Percentiles rank a stretch among this genome's conserved stretches.
Conservation (phyloP, 2,329 filamentous ascomycete genomes). For the Fusarium napiforme region DNA sequence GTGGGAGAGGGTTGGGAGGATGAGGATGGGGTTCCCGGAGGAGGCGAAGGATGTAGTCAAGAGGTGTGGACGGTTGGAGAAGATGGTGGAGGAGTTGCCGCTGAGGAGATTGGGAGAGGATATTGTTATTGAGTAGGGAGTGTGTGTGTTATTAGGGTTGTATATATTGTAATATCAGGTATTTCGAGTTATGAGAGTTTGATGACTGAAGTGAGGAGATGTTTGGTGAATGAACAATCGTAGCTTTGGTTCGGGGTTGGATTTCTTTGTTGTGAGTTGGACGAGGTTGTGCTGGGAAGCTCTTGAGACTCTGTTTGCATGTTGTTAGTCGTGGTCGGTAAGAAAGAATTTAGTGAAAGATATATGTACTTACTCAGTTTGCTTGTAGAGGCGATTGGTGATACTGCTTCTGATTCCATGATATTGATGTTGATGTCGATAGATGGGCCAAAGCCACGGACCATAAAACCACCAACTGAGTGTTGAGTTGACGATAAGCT, state of each 20-base stretch:
- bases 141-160: neutral
- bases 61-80: constrained; percentile 47
- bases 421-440: too few relatives aligned
- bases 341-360: too few relatives aligned
- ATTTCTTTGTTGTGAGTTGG: neutral
- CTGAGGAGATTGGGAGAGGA: constrained; percentile 48
- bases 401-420: too few relatives aligned
- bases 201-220: too few relatives aligned
- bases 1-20: constrained; percentile 51
- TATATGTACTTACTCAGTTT: too few relatives aligned
- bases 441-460: too few relatives aligned
- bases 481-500: too few relatives aligned
- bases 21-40: constrained; percentile 50
- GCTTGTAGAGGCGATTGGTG: too few relatives aligned
- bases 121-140: constrained; percentile 47
- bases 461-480: too few relatives aligned
- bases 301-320: too few relatives aligned
- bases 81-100: constrained; percentile 48
- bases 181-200: neutral
- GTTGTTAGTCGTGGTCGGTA: too few relatives aligned
- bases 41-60: constrained; percentile 49
- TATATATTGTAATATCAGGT: constrained; percentile 26
- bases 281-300: neutral
- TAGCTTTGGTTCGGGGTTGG: neutral
- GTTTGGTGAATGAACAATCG: neutral